Percentiles rank a stretch among this genome's conserved stretches.
Conservation (phyloP, 2,329 filamentous ascomycete genomes). For the Fusarium irregulare region DNA sequence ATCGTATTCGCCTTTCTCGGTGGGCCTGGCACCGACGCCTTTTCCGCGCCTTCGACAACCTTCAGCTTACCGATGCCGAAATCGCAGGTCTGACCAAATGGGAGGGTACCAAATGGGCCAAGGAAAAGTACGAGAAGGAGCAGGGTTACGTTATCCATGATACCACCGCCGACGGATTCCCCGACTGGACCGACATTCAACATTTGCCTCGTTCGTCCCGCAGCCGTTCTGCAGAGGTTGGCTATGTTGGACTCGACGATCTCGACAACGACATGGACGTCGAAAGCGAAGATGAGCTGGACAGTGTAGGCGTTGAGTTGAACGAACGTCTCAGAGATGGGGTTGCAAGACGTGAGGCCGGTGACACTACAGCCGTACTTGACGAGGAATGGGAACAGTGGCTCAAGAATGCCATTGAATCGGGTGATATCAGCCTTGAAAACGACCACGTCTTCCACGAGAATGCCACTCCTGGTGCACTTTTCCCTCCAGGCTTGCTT, state of each 20-base stretch:
- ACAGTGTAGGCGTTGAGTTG: conserved; percentile 69
- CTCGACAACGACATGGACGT: conserved; percentile 57
- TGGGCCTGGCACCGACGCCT: conserved; percentile 81
- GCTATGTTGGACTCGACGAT: conserved; percentile 37
- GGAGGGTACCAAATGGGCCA: conserved; percentile 86
- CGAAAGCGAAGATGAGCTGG: conserved; percentile 63
- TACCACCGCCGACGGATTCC: conserved; percentile 76
- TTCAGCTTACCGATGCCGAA: conserved; percentile 75
- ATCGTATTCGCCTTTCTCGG: conserved; percentile 80
- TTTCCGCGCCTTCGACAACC: conserved; percentile 78
- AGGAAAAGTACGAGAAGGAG: conserved; percentile 82
- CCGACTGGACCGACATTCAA: conserved; percentile 61
- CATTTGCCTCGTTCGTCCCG: conserved; percentile 32
- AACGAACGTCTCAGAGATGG: conserved; percentile 74
- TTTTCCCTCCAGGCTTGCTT: conserved; percentile 65
- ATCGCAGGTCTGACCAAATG: conserved; percentile 80
- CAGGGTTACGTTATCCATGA: conserved; percentile 77
- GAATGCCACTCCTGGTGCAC: conserved; percentile 48
- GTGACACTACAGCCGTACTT: conserved; percentile 67
- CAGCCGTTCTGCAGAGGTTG: conserved; percentile 25
- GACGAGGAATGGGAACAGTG: conserved; percentile 82
- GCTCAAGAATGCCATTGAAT: conserved; percentile 76
- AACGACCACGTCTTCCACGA: conserved; percentile 55
- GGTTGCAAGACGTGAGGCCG: conserved; percentile 71
- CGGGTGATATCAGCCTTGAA: conserved; percentile 65